These are phyloP conservation scores for Telfairia occidentalis DNA, from an alignment of 331 rosid species.

Conservation along the genomic window DNA sequence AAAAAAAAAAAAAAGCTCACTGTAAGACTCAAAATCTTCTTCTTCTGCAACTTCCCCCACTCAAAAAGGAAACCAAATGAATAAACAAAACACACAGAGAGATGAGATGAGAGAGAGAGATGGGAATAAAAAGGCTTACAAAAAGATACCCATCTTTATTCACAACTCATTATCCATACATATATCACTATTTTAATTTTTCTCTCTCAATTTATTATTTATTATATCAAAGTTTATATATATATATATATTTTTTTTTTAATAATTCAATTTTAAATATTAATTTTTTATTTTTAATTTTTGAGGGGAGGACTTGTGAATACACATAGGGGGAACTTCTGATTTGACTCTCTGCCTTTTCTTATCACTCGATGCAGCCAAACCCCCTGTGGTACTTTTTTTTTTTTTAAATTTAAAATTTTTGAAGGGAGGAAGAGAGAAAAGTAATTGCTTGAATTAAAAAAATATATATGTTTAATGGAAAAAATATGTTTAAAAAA, in stretches of 20 bases:
- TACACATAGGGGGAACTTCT: constrained; percentile 29
- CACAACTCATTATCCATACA: constrained; percentile 53
- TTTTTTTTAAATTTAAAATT: not conserved
- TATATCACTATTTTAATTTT: not conserved
- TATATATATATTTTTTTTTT: no score
- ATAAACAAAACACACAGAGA: constrained; percentile 21
- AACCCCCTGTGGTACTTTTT: constrained; percentile 25
- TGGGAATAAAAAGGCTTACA: constrained; percentile 36
- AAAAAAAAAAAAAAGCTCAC: constrained; percentile 17
- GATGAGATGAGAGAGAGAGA: constrained; percentile 21
- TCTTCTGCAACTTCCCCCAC: constrained; percentile 53
- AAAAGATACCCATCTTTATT: constrained; percentile 83
- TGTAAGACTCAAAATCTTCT: constrained; percentile 57
- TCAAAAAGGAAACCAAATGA: constrained; percentile 32
- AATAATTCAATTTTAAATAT: no score
- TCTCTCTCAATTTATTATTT: no score
- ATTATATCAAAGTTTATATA: no score
- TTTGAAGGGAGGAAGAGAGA: constrained; percentile 30
- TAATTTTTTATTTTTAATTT: not conserved
- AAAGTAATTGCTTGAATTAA: not conserved
- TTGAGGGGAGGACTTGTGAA: constrained; percentile 47
- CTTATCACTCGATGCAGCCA: constrained; percentile 34
- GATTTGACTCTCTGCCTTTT: constrained; percentile 79
- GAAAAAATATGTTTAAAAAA: constrained; percentile 22
- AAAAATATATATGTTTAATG: not conserved